Evolutionary conservation across 192 early-diverging fungal species (phyloP).

Genomic region (Haplosporangium gracile): DNA sequence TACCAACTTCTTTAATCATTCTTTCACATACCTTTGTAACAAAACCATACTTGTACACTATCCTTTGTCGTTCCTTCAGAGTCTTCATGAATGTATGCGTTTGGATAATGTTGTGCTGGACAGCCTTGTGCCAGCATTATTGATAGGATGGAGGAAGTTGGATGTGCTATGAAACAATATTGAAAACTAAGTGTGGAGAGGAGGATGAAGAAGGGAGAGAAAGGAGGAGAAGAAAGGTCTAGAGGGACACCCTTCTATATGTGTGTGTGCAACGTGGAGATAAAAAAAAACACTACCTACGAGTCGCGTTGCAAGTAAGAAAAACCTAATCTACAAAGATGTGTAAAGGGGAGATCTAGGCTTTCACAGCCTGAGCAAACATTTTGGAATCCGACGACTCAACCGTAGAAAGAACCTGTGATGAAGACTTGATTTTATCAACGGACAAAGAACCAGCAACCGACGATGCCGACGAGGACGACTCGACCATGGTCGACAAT

Average conservation of each 20-base stretch:
- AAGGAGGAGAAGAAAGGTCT: neutral
- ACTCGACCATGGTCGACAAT: neutral
- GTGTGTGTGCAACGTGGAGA: neutral
- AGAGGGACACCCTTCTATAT: neutral
- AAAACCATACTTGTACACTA: conserved; percentile 3
- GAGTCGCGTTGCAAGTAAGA: neutral
- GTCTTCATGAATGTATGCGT: neutral
- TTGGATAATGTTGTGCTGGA: neutral
- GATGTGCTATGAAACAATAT: neutral
- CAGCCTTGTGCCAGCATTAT: neutral
- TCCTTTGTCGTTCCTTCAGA: neutral
- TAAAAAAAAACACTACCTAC: neutral
- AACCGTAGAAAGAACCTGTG: conserved; percentile 10
- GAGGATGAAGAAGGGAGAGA: neutral
- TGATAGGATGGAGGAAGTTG: neutral
- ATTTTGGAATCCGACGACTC: conserved; percentile 27
- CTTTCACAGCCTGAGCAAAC: conserved; percentile 26
- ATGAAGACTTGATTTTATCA: neutral
- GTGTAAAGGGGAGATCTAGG: neutral
- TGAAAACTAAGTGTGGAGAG: neutral
- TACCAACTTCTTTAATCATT: neutral
- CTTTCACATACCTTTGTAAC: neutral
- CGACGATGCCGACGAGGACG: neutral
- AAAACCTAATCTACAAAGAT: neutral
- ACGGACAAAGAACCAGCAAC: neutral